Conservation (phyloP, 805 yeast genomes). For the Wickerhamomyces strasburgensis region DNA sequence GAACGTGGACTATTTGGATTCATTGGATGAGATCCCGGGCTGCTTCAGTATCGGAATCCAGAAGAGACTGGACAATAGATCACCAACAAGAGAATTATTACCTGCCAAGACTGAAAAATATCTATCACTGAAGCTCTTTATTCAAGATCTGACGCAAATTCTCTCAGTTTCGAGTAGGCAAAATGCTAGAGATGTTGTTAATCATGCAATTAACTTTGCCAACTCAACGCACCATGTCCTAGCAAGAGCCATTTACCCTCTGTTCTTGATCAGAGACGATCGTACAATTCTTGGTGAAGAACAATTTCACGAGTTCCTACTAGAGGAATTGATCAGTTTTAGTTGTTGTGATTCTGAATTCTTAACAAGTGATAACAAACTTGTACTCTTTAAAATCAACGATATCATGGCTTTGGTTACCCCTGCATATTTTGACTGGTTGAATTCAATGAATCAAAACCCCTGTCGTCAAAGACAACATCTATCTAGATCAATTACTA, state of each 20-base stretch:
- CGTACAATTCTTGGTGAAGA: constrained; percentile 50
- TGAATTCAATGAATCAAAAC: constrained; percentile 51
- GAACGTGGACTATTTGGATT: constrained; percentile 18
- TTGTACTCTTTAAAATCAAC: constrained; percentile 21
- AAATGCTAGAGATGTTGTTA: constrained; percentile 27
- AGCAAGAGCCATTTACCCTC: constrained; percentile 60
- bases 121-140: constrained; percentile 26
- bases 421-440: constrained; percentile 39
- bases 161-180: constrained; percentile 28
- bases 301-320: constrained; percentile 32
- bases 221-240: constrained; percentile 35
- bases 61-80: constrained; percentile 40
- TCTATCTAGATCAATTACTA: constrained; percentile 45
- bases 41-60: constrained; percentile 45
- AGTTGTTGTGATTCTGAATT: constrained; percentile 33
- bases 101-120: constrained; percentile 29
- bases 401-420: constrained; percentile 43
- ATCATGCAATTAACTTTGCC: constrained; percentile 31
- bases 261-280: constrained; percentile 59
- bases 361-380: constrained; percentile 24
- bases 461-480: constrained; percentile 81
- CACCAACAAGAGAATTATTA: constrained; percentile 37
- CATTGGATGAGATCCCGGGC: constrained; percentile 27
- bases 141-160: constrained; percentile 35
- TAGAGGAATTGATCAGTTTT: constrained; percentile 40